phyloP scores from a whole-genome alignment of 257 asterid species.

The Plantago elongata region DNA sequence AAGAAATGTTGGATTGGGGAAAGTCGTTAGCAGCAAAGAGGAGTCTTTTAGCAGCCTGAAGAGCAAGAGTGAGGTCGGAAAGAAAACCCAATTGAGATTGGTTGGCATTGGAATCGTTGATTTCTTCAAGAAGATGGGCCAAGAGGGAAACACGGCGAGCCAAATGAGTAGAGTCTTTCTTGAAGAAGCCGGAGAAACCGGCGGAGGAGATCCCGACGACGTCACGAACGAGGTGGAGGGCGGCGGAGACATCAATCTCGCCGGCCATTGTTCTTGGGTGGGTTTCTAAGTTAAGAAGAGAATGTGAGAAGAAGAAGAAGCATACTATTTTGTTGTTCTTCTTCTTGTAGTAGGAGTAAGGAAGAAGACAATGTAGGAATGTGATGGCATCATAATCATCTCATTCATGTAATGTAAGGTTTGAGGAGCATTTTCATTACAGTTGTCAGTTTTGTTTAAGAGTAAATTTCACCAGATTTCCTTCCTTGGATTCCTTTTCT shows the following conservation, averaged over 20 bases:
- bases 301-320: slow-evolving; percentile 20
- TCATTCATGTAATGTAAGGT: too few relatives aligned
- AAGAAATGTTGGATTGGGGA: slow-evolving; percentile 32
- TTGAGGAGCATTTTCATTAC: too few relatives aligned
- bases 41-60: slow-evolving; percentile 49
- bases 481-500: too few relatives aligned
- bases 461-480: too few relatives aligned
- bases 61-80: slow-evolving; percentile 53
- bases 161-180: slow-evolving; percentile 81
- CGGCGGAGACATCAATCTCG: slow-evolving; percentile 40
- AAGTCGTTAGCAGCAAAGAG: slow-evolving; percentile 44
- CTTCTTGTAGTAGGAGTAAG: not conserved
- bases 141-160: slow-evolving; percentile 70
- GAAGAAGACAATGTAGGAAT: too few relatives aligned
- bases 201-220: slow-evolving; percentile 51
- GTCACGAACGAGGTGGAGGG: slow-evolving; percentile 58
- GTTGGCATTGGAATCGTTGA: slow-evolving; percentile 45
- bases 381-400: too few relatives aligned
- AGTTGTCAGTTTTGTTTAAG: too few relatives aligned
- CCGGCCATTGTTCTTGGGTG: slow-evolving; percentile 45
- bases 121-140: slow-evolving; percentile 78
- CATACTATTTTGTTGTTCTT: too few relatives aligned
- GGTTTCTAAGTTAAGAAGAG: slow-evolving; percentile 6
- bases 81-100: slow-evolving; percentile 30
- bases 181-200: slow-evolving; percentile 71